phyloP scores from a whole-genome alignment of 2,329 filamentous ascomycete species.

The Botrytis galanthina region DNA sequence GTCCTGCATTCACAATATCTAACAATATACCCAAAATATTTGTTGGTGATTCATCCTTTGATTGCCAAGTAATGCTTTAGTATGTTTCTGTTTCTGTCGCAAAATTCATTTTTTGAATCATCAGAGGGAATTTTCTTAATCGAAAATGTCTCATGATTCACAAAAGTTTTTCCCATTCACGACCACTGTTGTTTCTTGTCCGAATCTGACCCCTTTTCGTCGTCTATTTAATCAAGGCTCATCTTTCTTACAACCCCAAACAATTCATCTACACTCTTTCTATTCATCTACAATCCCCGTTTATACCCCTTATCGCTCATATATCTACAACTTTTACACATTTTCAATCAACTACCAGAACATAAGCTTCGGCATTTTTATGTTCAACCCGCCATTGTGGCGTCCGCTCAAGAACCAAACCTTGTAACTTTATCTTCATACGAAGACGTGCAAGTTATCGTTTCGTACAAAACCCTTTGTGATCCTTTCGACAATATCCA shows the following conservation, averaged over 20 bases:
- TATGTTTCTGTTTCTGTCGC: background rate
- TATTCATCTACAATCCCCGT: background rate
- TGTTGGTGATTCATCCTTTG: background rate
- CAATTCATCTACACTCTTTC: background rate
- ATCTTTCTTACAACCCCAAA: background rate
- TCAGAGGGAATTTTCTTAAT: background rate
- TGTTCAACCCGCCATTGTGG: slow-evolving; percentile 24
- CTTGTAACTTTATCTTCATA: slow-evolving; percentile 19
- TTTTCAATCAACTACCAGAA: background rate
- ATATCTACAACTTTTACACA: background rate
- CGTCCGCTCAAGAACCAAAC: slow-evolving; percentile 23
- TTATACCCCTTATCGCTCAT: background rate
- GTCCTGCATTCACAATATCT: background rate
- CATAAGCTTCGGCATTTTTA: background rate
- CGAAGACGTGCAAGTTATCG: slow-evolving; percentile 25
- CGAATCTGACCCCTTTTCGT: background rate
- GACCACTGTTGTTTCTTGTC: background rate
- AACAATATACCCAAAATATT: background rate
- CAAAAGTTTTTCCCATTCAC: background rate
- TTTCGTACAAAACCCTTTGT: slow-evolving; percentile 24
- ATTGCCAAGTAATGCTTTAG: background rate
- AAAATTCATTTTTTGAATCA: background rate
- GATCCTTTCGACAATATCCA: slow-evolving; percentile 23
- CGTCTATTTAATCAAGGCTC: background rate
- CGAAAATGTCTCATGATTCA: slow-evolving; percentile 6